Percentiles rank a stretch among this genome's conserved stretches.
These are phyloP conservation scores for Pelargonium citronellum DNA, from an alignment of 441 rosid genomes.

Conservation along the genomic window DNA sequence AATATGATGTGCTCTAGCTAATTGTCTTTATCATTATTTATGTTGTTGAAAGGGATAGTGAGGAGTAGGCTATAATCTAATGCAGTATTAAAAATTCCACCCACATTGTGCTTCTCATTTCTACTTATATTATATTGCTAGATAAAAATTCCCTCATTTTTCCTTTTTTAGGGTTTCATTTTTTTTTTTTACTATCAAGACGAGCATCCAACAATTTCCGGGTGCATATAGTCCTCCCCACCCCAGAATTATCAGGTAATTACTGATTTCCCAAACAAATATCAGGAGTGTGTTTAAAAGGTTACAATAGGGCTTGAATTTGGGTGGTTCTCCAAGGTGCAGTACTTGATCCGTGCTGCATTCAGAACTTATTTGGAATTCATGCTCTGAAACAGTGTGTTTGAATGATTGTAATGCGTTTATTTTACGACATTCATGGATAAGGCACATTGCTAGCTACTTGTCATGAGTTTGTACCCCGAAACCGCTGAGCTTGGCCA, in stretches of 20 bases:
- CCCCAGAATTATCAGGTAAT: neutral
- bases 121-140: neutral
- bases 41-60: neutral
- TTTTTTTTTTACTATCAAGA: neutral
- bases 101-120: neutral
- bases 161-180: neutral
- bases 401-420: neutral
- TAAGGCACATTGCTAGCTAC: neutral
- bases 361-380: neutral
- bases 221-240: neutral
- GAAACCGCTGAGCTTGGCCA: constrained; percentile 59
- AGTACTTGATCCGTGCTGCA: too few relatives aligned
- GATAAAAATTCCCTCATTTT: neutral
- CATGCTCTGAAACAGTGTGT: neutral
- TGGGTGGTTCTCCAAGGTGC: neutral
- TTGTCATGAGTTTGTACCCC: too few relatives aligned
- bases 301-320: neutral
- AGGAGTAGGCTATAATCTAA: neutral
- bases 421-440: neutral
- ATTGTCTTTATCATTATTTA: too few relatives aligned
- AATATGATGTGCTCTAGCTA: too few relatives aligned
- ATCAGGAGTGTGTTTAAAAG: neutral
- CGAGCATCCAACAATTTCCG: neutral
- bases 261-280: neutral
- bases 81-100: neutral